Base-by-base conservation (phyloP, 2,329 filamentous ascomycete genomes). In the Fusarium armeniacum region DNA sequence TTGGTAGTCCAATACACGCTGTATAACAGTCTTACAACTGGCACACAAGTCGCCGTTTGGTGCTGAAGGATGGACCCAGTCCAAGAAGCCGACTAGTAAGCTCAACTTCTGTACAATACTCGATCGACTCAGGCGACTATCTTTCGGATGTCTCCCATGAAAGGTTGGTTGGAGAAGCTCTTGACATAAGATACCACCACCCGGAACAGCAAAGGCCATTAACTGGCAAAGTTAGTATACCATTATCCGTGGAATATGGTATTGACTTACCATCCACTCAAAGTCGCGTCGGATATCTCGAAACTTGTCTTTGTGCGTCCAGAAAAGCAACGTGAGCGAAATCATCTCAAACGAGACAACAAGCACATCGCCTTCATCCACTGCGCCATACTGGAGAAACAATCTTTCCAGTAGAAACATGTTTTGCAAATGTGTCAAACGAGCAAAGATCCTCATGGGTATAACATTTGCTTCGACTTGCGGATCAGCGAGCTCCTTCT, bases 321-420 rank as follows among this genome's bases (percentile, higher is more conserved):
- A 64, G 15, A 64, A 64, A 4, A 58, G 20, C 0, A 64, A 24
- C 1, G 61, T 45, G 0, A 64, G 61, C 0, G 10, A 35, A 3
- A 64, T 51, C 61, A 64, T 64, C n/a, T 64, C 61, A 6, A 46
- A 64, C 0, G 61, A 64, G 5, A 64, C 61, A 1, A 64, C 11
- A 13, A 64, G 59, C 1, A 64, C 59, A 36, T 51, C 38, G 0
- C 61, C 59, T 5, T 64, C 22, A 8, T 64, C 61, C 0, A 13
- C 0, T 6, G 20, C 10, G 0, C 51, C 59, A 4, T 64, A 51
- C 10, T 64, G 36, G 0, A 64, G 5, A 2, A 64, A 3, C 0
- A 64, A 6, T 4, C 61, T 64, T n/a, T 64, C 61, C 0, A 64
- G 22, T 1, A 64, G 15, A 26, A 64, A 64, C 59, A 64, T 64